Conservation (phyloP, 2,329 filamentous ascomycete genomes). For the Claviceps purpurea region DNA sequence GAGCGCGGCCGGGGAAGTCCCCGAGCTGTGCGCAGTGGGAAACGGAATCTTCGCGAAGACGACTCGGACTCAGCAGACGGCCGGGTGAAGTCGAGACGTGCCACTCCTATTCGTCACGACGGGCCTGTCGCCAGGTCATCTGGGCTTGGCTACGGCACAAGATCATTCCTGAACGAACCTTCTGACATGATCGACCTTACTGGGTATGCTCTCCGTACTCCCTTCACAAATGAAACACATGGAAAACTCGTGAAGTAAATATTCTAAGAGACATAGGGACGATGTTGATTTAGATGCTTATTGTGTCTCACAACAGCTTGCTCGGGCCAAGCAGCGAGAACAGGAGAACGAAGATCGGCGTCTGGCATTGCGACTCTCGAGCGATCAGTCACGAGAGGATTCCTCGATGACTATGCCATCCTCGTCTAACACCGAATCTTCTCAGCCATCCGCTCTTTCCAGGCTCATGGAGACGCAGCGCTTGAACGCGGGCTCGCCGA, state of each 20-base stretch:
- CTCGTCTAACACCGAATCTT: neutral
- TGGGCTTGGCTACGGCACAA: neutral
- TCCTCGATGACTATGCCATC: neutral
- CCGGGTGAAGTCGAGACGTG: conserved; percentile 21
- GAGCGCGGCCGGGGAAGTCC: conserved; percentile 4
- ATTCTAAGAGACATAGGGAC: conserved; percentile 10
- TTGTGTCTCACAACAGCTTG: conserved; percentile 21
- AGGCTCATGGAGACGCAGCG: conserved; percentile 18
- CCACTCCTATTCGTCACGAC: conserved; percentile 11
- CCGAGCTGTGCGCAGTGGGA: conserved; percentile 15
- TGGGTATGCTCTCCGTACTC: conserved; percentile 17
- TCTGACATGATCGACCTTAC: conserved; percentile 29
- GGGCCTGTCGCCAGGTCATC: neutral
- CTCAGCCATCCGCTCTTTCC: conserved; percentile 13
- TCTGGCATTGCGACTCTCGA: conserved; percentile 16
- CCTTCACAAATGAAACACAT: neutral
- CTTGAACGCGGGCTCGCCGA: conserved; percentile 4
- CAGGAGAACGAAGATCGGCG: conserved; percentile 16
- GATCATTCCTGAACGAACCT: conserved; percentile 2
- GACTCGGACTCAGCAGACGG: conserved; percentile 6
- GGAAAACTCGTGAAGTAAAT: neutral
- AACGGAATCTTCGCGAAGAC: conserved; percentile 14
- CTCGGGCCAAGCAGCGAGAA: conserved; percentile 18
- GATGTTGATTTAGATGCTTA: conserved; percentile 19
- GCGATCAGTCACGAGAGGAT: conserved; percentile 5